Evolutionary conservation across 208 protist genomes (phyloP).

Genomic region (Histomonas meleagridis): DNA sequence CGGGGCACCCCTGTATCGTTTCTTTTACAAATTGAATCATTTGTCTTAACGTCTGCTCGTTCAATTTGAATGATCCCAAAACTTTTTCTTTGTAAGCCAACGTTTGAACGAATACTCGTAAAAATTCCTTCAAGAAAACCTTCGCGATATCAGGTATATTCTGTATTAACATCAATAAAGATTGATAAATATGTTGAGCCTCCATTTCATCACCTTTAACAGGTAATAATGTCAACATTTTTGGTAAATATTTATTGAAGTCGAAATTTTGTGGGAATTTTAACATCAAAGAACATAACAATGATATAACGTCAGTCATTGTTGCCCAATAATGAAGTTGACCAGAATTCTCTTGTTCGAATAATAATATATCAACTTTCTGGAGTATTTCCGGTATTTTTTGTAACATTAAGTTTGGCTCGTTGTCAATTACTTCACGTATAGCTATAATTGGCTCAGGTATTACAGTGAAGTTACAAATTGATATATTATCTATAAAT

Average conservation of each 20-base stretch:
- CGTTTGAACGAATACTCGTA: too few relatives aligned
- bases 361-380: neutral
- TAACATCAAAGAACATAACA: neutral
- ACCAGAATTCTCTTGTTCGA: neutral
- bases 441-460: neutral
- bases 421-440: neutral
- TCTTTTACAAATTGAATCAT: too few relatives aligned
- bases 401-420: neutral
- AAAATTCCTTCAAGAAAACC: too few relatives aligned
- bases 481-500: neutral
- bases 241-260: neutral
- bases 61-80: too few relatives aligned
- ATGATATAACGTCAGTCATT: neutral
- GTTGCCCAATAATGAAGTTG: constrained; percentile 17
- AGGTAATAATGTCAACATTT: neutral
- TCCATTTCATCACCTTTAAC: constrained; percentile 32
- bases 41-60: too few relatives aligned
- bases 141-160: too few relatives aligned
- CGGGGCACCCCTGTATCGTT: too few relatives aligned
- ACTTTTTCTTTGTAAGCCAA: too few relatives aligned
- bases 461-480: neutral
- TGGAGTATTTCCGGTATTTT: neutral
- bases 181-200: neutral
- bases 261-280: neutral
- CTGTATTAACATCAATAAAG: too few relatives aligned